Percentiles rank a stretch among this genome's conserved stretches.
Conservation (phyloP, 2,329 filamentous ascomycete species). For the Septoria linicola region DNA sequence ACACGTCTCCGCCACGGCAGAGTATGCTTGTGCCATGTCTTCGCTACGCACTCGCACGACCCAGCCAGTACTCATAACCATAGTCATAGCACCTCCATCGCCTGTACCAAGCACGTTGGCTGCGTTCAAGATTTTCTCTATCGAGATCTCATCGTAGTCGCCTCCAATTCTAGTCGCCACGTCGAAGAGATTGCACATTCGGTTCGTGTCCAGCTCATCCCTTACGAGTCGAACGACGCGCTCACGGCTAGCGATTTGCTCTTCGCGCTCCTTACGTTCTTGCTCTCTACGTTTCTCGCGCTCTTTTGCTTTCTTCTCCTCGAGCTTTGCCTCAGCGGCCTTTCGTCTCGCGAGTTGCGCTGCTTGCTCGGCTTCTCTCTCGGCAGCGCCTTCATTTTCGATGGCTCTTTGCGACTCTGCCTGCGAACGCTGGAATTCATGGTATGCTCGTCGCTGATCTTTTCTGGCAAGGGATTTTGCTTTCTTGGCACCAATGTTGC, state of each 20-base stretch:
- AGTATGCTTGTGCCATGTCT: constrained; percentile 44
- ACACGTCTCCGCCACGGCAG: constrained; percentile 34
- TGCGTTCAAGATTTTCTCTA: constrained; percentile 46
- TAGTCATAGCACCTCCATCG: constrained; percentile 31
- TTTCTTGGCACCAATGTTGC: constrained; percentile 50
- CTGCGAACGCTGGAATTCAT: constrained; percentile 52
- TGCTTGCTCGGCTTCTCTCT: constrained; percentile 45
- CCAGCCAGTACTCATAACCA: constrained; percentile 48
- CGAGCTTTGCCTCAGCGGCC: constrained; percentile 45
- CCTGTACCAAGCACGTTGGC: constrained; percentile 39
- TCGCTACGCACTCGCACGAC: constrained; percentile 42
- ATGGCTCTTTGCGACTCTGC: constrained; percentile 47
- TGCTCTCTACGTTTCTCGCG: constrained; percentile 42
- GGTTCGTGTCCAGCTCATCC: constrained; percentile 32
- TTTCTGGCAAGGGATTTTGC: constrained; percentile 49
- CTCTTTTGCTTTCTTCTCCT: constrained; percentile 43
- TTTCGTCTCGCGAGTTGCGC: constrained; percentile 44
- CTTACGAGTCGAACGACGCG: constrained; percentile 37
- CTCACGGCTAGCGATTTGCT: constrained; percentile 40
- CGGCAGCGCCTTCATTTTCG: constrained; percentile 46
- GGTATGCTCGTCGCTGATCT: constrained; percentile 47
- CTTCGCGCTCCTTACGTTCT: constrained; percentile 40
- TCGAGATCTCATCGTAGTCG: constrained; percentile 42
- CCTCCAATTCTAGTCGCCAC: constrained; percentile 45
- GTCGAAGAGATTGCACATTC: constrained; percentile 41